These are phyloP conservation scores for Yamadazyma triangularis DNA, from an alignment of 1,139 yeast genomes.

Conservation along the genomic window DNA sequence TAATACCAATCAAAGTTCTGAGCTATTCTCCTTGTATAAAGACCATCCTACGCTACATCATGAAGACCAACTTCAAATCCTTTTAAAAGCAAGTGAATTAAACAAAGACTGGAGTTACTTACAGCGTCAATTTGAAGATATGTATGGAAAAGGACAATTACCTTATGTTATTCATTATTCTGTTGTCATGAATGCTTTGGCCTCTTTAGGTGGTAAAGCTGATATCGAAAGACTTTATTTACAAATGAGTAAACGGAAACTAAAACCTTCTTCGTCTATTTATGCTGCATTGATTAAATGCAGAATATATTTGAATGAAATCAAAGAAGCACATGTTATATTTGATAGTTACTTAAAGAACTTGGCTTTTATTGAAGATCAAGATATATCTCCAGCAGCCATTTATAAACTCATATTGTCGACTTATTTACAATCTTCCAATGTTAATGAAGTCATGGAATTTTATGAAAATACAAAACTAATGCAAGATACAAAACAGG, in stretches of 20 bases:
- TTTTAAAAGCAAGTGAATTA: slow-evolving; percentile 48
- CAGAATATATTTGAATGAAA: slow-evolving; percentile 42
- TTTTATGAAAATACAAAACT: slow-evolving; percentile 32
- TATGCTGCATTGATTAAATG: slow-evolving; percentile 47
- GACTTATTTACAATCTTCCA: slow-evolving; percentile 32
- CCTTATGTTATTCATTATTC: slow-evolving; percentile 60
- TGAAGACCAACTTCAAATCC: slow-evolving; percentile 39
- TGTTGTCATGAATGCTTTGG: slow-evolving; percentile 60
- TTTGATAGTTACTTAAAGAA: slow-evolving; percentile 17
- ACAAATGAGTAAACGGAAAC: slow-evolving; percentile 42
- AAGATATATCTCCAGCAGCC: slow-evolving; percentile 4
- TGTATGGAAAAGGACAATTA: slow-evolving; percentile 53
- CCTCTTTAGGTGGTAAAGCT: slow-evolving; percentile 50
- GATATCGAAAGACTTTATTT: slow-evolving; percentile 51
- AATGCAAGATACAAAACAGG: slow-evolving; percentile 12
- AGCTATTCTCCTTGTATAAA: slow-evolving; percentile 23
- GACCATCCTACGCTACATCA: slow-evolving; percentile 21
- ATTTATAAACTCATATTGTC: slow-evolving; percentile 28
- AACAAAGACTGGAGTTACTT: slow-evolving; percentile 55
- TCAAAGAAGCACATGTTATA: slow-evolving; percentile 30
- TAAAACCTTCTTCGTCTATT: slow-evolving; percentile 48
- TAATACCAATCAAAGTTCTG: slow-evolving; percentile 16
- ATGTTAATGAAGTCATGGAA: slow-evolving; percentile 34
- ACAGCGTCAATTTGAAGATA: slow-evolving; percentile 57
- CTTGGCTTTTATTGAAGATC: slow-evolving; percentile 4